These are phyloP conservation scores for Chrysoporthe deuterocubensis DNA, from an alignment of 2,329 filamentous ascomycete genomes.

Conservation along the genomic window DNA sequence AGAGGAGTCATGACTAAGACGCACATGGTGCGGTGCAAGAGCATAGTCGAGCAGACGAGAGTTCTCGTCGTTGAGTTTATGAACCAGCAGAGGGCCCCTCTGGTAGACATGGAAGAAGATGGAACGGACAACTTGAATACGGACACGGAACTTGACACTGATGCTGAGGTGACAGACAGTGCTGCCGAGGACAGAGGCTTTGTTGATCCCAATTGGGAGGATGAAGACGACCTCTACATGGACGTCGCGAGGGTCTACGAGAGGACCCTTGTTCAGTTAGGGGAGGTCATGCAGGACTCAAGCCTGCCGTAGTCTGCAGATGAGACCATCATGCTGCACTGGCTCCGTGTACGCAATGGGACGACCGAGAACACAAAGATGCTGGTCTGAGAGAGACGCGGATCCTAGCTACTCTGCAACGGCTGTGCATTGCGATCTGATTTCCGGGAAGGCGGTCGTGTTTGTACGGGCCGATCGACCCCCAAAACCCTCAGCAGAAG, in stretches of 20 bases:
- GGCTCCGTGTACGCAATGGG: not conserved
- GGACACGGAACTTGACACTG: conserved; percentile 35
- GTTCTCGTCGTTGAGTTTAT: conserved; percentile 72
- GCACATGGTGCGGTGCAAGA: conserved; percentile 86
- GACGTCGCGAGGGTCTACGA: conserved; percentile 80
- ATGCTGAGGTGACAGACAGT: conserved; percentile 36
- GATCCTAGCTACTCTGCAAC: not conserved
- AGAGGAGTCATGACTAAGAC: conserved; percentile 72
- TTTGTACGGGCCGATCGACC: not conserved
- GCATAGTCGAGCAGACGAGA: conserved; percentile 77
- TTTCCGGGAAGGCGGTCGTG: not conserved
- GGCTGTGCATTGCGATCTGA: not conserved
- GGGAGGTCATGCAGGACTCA: conserved; percentile 63
- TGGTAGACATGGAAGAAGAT: conserved; percentile 42
- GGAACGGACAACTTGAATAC: conserved; percentile 30
- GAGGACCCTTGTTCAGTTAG: conserved; percentile 74
- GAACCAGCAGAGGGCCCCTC: conserved; percentile 54
- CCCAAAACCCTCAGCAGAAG: not conserved
- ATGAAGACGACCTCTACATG: conserved; percentile 58
- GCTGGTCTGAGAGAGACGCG: not conserved
- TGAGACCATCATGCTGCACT: not conserved
- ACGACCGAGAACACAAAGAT: not conserved
- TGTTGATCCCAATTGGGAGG: conserved; percentile 40
- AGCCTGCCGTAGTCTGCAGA: conserved; percentile 10
- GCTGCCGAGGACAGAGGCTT: conserved; percentile 20